Evolutionary conservation across 202 grass and related monocot species (phyloP).

Genomic region (Dendrocalamus latiflorus): DNA sequence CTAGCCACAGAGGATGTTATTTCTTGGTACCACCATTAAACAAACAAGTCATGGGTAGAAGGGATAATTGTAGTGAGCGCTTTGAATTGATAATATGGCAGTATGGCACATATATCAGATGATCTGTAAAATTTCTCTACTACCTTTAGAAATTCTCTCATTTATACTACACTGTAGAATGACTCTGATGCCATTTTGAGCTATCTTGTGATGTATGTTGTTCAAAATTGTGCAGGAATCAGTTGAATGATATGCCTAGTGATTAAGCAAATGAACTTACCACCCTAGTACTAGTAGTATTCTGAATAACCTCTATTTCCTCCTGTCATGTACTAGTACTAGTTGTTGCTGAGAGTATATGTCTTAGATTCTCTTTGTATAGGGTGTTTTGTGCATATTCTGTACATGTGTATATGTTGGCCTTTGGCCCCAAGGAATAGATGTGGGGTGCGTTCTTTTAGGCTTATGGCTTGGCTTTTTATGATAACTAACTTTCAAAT

Average conservation of each 20-base stretch:
- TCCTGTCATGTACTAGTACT: background rate
- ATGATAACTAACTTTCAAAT: no score
- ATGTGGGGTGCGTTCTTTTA: no score
- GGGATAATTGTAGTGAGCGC: background rate
- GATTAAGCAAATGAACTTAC: background rate
- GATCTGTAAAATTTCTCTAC: background rate
- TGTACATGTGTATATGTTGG: no score
- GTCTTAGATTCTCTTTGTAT: no score
- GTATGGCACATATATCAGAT: background rate
- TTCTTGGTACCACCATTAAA: background rate
- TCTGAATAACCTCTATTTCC: background rate
- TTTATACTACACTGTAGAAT: background rate
- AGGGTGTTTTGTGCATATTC: no score
- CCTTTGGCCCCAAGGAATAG: no score
- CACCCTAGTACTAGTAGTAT: background rate
- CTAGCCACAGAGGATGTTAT: background rate
- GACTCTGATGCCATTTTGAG: background rate
- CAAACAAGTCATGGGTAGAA: background rate
- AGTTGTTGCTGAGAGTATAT: no score
- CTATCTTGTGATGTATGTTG: background rate
- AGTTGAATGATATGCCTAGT: background rate
- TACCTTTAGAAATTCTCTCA: background rate
- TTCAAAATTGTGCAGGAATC: background rate
- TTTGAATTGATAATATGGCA: background rate
- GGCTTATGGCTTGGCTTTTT: no score